phyloP scores from a whole-genome alignment of 306 rosid genomes.

The Elaeagnus macrophylla region DNA sequence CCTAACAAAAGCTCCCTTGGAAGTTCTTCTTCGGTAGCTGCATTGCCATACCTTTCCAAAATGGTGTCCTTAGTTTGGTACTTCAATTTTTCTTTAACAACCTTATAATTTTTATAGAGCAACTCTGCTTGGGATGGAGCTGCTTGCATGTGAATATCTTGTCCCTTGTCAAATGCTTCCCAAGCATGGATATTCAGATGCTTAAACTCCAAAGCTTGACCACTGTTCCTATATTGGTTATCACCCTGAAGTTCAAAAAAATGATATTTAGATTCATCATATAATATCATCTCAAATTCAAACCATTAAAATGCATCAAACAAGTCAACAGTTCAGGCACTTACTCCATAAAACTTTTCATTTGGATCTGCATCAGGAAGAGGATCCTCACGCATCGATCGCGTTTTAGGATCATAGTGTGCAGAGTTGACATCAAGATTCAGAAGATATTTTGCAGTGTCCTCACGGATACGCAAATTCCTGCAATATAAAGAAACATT shows the following conservation, averaged over 20 bases:
- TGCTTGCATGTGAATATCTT: constrained; percentile 56
- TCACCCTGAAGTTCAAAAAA: constrained; percentile 30
- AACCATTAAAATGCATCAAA: not conserved
- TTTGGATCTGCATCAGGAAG: constrained; percentile 50
- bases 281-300: not conserved
- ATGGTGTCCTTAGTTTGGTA: constrained; percentile 41
- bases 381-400: constrained; percentile 59
- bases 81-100: constrained; percentile 43
- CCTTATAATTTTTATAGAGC: constrained; percentile 43
- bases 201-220: constrained; percentile 56
- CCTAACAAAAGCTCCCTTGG: constrained; percentile 58
- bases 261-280: not conserved
- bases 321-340: constrained; percentile 5
- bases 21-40: constrained; percentile 35
- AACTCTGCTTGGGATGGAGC: constrained; percentile 71
- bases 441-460: constrained; percentile 44
- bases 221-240: constrained; percentile 42
- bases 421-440: constrained; percentile 51
- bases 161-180: constrained; percentile 62
- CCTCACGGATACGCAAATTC: constrained; percentile 48
- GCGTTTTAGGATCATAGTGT: constrained; percentile 48
- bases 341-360: constrained; percentile 51
- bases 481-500: constrained; percentile 21
- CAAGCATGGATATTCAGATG: constrained; percentile 48
- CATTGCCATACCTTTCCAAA: constrained; percentile 58